Conservation (phyloP, 257 asterid genomes). For the Prunella vulgaris region DNA sequence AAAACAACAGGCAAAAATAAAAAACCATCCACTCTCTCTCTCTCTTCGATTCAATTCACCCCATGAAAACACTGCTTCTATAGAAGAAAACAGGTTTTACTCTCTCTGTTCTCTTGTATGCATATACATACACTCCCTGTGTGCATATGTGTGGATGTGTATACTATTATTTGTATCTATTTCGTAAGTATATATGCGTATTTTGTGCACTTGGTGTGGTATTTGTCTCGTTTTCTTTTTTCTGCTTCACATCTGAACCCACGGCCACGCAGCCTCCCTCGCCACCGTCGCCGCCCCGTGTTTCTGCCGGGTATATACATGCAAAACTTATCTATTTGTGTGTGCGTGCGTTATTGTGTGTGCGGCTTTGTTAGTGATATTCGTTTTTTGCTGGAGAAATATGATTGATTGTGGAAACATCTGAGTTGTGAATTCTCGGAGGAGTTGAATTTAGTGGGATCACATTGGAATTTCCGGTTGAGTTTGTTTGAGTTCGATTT, state of each 20-base stretch:
- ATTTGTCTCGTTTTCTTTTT: slow-evolving; percentile 21
- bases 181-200: slow-evolving; percentile 18
- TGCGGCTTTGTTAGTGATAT: neutral
- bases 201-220: slow-evolving; percentile 19
- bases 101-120: slow-evolving; percentile 4
- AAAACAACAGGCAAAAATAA: slow-evolving; percentile 11
- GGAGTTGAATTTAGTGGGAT: slow-evolving; percentile 37
- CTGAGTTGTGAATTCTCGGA: slow-evolving; percentile 11
- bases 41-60: slow-evolving; percentile 37
- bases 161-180: slow-evolving; percentile 19
- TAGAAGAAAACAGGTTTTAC: slow-evolving; percentile 31
- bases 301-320: slow-evolving; percentile 25
- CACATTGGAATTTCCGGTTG: slow-evolving; percentile 34
- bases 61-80: slow-evolving; percentile 31
- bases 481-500: slow-evolving; percentile 13
- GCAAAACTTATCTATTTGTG: slow-evolving; percentile 18
- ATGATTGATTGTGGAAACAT: slow-evolving; percentile 22
- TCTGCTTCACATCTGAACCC: slow-evolving; percentile 39
- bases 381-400: slow-evolving; percentile 10
- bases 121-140: slow-evolving; percentile 11
- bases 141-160: slow-evolving; percentile 21
- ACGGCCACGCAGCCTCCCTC: slow-evolving; percentile 8
- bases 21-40: slow-evolving; percentile 17
- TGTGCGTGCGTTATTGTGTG: slow-evolving; percentile 5
- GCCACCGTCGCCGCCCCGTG: slow-evolving; percentile 9